phyloP scores from a whole-genome alignment of 1,284 basidiomycete genomes.

The Rhodotorula mucilaginosa region DNA sequence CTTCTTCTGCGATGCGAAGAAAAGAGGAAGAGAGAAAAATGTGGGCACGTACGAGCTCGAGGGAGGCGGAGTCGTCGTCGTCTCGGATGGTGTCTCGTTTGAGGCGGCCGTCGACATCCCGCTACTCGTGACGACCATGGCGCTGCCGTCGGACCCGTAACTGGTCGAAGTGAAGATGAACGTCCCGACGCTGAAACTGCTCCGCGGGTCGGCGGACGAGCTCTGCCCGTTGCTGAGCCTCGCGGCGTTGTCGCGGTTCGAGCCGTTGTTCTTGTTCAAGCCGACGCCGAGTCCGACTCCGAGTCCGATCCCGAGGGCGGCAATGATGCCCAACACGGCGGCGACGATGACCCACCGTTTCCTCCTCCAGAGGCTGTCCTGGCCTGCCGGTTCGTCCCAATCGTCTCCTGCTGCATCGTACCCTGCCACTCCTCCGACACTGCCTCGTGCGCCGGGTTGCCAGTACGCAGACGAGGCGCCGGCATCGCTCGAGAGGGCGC shows the following conservation, averaged over 20 bases:
- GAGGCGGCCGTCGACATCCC: neutral
- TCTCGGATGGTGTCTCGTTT: neutral
- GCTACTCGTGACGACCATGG: neutral
- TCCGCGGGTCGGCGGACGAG: neutral
- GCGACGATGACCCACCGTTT: slow-evolving; percentile 17
- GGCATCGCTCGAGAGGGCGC: neutral
- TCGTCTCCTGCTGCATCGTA: slow-evolving; percentile 9
- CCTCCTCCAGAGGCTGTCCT: slow-evolving; percentile 10
- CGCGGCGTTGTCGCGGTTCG: slow-evolving; percentile 9
- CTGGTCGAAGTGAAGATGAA: slow-evolving; percentile 20
- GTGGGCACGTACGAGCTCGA: neutral
- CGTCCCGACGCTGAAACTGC: slow-evolving; percentile 7
- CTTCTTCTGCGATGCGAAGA: too few species aligned
- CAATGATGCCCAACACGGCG: slow-evolving; percentile 14
- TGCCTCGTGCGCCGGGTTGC: slow-evolving; percentile 17
- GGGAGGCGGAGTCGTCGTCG: neutral
- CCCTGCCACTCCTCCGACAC: slow-evolving; percentile 1
- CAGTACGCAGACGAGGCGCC: slow-evolving; percentile 29
- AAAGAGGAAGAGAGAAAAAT: too few species aligned
- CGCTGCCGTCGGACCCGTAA: slow-evolving; percentile 1
- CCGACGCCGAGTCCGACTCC: slow-evolving; percentile 37
- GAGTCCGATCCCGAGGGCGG: slow-evolving; percentile 21
- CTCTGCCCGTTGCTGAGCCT: slow-evolving; percentile 11
- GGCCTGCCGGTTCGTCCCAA: slow-evolving; percentile 14
- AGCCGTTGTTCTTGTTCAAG: slow-evolving; percentile 10